These are phyloP conservation scores for Physaria fendleri DNA, from an alignment of 345 rosid genomes.

Conservation along the genomic window DNA sequence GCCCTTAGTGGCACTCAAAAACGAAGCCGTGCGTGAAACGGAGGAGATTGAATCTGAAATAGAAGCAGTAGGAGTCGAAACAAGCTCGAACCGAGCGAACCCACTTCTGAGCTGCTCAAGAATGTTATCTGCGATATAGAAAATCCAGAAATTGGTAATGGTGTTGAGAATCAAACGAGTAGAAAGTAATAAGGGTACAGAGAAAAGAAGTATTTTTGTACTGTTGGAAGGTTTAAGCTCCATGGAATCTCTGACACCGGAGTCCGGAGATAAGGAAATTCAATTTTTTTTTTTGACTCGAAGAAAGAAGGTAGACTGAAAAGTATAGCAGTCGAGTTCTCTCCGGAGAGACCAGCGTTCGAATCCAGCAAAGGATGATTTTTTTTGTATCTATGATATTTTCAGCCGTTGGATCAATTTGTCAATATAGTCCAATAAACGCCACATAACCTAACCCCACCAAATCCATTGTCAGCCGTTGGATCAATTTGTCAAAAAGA, in stretches of 20 bases:
- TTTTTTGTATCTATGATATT: too few species aligned
- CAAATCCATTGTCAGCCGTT: constrained; percentile 18
- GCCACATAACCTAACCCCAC: constrained; percentile 27
- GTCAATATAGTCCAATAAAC: too few species aligned
- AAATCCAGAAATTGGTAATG: not conserved
- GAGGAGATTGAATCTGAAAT: constrained; percentile 34
- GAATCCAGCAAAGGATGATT: too few species aligned
- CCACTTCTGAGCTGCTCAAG: constrained; percentile 66
- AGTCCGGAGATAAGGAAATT: not conserved
- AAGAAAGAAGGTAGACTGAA: not conserved
- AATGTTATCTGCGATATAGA: constrained; percentile 39
- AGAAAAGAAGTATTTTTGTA: constrained; percentile 7
- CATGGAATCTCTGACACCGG: constrained; percentile 18
- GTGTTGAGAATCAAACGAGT: not conserved
- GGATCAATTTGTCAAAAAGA: not conserved
- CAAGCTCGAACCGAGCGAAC: constrained; percentile 64
- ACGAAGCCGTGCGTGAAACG: constrained; percentile 19
- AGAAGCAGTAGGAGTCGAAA: constrained; percentile 47
- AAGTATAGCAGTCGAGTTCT: too few species aligned
- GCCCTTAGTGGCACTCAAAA: constrained; percentile 11
- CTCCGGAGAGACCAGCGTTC: too few species aligned
- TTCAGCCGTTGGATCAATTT: too few species aligned
- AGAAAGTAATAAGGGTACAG: not conserved
- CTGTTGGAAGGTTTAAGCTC: constrained; percentile 28
- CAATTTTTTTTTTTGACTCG: not conserved